A percentile compares a stretch with the other conserved stretches of the same genome.
Evolutionary conservation across 139 green algal genomes (phyloP).

Genomic region (Chlorella vulgaris): DNA sequence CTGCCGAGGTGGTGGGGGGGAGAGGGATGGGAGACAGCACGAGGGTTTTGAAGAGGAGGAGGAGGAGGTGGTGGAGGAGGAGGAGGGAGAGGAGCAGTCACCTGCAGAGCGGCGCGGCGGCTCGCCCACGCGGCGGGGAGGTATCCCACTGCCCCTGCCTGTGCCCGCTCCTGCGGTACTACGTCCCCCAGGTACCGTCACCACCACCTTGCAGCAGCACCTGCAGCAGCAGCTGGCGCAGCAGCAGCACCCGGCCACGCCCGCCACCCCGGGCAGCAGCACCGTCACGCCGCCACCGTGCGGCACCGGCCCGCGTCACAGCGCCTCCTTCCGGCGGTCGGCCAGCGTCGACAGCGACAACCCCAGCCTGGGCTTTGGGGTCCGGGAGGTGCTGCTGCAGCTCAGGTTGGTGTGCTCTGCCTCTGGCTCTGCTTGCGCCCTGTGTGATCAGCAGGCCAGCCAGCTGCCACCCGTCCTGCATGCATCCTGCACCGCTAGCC

Average conservation of each 20-base stretch:
- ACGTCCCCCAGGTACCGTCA: not conserved
- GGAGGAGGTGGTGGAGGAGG: no score
- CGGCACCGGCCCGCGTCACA: not conserved
- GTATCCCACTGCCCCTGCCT: slow-evolving; percentile 6
- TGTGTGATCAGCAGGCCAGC: no score
- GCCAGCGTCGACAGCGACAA: slow-evolving; percentile 36
- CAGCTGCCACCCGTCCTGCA: not conserved
- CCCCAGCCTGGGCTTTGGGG: slow-evolving; percentile 33
- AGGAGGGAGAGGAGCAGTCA: no score
- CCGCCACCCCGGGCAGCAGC: slow-evolving; percentile 7
- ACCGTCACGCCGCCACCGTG: not conserved
- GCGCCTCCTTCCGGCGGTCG: slow-evolving; percentile 3
- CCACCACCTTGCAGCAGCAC: not conserved
- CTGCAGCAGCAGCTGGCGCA: not conserved
- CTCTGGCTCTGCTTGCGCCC: not conserved
- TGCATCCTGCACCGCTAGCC: no score
- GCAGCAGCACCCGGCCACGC: not conserved
- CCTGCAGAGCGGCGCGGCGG: not conserved
- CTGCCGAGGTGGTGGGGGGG: no score
- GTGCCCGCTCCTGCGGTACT: not conserved
- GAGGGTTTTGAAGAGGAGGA: no score
- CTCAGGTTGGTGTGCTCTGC: slow-evolving; percentile 3
- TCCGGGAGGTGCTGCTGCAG: slow-evolving; percentile 22
- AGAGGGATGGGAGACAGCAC: no score
- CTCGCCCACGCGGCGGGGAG: slow-evolving; percentile 1